phyloP scores from a whole-genome alignment of 371 early-diverging fungal genomes.

The Mucor plumbeus region DNA sequence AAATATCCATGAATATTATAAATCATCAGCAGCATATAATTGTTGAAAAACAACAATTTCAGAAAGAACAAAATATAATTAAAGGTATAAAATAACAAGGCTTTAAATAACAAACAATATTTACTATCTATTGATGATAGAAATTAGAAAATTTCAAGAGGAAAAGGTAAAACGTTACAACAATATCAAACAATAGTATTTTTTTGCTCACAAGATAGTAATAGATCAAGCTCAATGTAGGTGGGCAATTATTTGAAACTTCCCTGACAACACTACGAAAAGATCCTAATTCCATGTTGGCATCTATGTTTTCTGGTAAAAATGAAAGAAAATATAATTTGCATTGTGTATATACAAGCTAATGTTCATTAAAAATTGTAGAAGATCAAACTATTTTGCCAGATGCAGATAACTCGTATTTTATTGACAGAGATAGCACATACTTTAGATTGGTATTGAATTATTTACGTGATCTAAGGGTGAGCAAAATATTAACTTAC shows the following conservation, averaged over 20 bases:
- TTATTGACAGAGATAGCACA: slow-evolving; percentile 53
- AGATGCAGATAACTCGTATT: slow-evolving; percentile 49
- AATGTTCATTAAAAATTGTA: neutral
- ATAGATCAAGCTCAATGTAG: slow-evolving; percentile 47
- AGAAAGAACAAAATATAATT: slow-evolving; percentile 35
- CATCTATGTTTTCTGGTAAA: slow-evolving; percentile 43
- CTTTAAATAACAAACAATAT: no score
- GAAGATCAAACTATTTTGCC: slow-evolving; percentile 15
- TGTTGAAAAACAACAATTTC: slow-evolving; percentile 31
- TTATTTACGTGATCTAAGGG: slow-evolving; percentile 46
- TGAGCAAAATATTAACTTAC: slow-evolving; percentile 8
- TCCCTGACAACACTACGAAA: slow-evolving; percentile 40
- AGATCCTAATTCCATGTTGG: slow-evolving; percentile 46
- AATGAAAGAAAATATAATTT: neutral
- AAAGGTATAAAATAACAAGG: neutral
- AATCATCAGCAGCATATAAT: slow-evolving; percentile 25
- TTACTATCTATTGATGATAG: neutral
- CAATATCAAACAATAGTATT: neutral
- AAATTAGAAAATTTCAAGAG: slow-evolving; percentile 35
- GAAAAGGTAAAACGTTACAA: slow-evolving; percentile 28
- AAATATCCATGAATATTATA: slow-evolving; percentile 26
- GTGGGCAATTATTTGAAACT: slow-evolving; percentile 48
- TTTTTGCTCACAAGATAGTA: neutral
- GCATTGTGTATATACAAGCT: neutral
- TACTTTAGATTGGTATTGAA: slow-evolving; percentile 48